Conservation (phyloP, 2,329 filamentous ascomycete genomes). For the Alternaria consortialis region DNA sequence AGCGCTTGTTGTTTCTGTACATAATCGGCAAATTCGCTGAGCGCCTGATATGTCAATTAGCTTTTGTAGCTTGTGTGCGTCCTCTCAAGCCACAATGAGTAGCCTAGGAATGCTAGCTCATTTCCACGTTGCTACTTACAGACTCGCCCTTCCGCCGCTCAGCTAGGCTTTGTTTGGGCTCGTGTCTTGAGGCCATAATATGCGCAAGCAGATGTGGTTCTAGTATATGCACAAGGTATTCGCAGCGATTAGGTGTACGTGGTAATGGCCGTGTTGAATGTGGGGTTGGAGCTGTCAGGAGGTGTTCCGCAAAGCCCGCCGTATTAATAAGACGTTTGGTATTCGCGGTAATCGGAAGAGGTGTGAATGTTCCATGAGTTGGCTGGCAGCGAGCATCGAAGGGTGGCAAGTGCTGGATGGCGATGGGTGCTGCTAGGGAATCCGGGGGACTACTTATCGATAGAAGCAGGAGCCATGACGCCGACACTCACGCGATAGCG, state of each 20-base stretch:
- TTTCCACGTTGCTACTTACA: constrained; percentile 59
- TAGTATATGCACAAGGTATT: neutral
- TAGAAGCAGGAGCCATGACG: constrained; percentile 21
- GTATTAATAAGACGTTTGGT: constrained; percentile 36
- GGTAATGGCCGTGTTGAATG: constrained; percentile 20
- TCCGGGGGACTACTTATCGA: constrained; percentile 29
- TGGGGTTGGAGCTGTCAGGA: constrained; percentile 28
- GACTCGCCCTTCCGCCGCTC: constrained; percentile 89
- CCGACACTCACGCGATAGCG: constrained; percentile 18
- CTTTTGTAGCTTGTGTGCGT: neutral
- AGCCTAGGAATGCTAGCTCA: neutral
- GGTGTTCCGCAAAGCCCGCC: constrained; percentile 27
- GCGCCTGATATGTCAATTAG: constrained; percentile 62
- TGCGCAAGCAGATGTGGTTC: neutral
- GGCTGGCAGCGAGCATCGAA: constrained; percentile 41
- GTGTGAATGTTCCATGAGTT: constrained; percentile 47
- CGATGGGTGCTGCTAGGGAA: constrained; percentile 16
- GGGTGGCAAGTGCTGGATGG: constrained; percentile 29
- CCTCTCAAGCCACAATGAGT: neutral
- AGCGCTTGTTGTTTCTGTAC: constrained; percentile 91
- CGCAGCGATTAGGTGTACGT: neutral
- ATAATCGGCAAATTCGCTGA: constrained; percentile 97
- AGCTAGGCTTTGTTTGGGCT: constrained; percentile 70
- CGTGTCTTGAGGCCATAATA: constrained; percentile 48
- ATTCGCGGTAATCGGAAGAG: constrained; percentile 31